Base-by-base conservation (phyloP, 2,329 filamentous ascomycete genomes). In the Clarireedia monteithiana region DNA sequence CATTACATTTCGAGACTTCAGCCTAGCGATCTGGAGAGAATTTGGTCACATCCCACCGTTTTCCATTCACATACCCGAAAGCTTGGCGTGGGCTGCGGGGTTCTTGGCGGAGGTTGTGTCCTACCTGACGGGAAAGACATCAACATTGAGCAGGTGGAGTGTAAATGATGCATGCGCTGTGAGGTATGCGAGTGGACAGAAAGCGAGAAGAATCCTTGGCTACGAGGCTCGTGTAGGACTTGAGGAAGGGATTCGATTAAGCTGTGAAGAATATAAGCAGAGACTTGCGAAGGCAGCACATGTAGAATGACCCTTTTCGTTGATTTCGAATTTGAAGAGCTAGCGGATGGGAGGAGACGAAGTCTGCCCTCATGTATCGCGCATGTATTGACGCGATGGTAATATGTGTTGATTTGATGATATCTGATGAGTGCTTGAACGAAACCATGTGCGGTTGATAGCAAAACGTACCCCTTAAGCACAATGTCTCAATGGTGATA, bases 161-260 rank as follows among this genome's bases (percentile, higher is more conserved):
- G 50, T 47, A 5, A 47, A 47, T n/a, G 50, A 53, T 47, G 50
- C 50, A 30, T 53, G 50, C 36, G 40, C 50, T 24, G 23, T 47
- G 9, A 53, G 50, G 27, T 53, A 47, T 53, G 42, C 42, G 26
- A 53, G 20, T 53, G 50, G 50, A 1, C 27, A 46, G 20, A 53
- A 47, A 17, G 42, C 50, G 17, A 46, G 15, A 38, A 45, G 27
- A n/a, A 39, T 47, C 14, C 34, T 53, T 10, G 50, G 50, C n/a
- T 53, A 47, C 26, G 50, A 45, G 24, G 27, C 50, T 46, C 38
- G 27, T 23, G 27, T 53, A 27, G 50, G 4, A 36, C 23, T 53
- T 7, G 50, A 53, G 27, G 50, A 53, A 10, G 50, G 50, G 20
- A 47, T 53, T 17, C 26, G 50, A 20, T 53, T 53, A 26, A 53